Evolutionary conservation across 768 basidiomycete genomes (phyloP), one percentile per base, ranked within the genome.

Genomic region (Phallus indusiatus): DNA sequence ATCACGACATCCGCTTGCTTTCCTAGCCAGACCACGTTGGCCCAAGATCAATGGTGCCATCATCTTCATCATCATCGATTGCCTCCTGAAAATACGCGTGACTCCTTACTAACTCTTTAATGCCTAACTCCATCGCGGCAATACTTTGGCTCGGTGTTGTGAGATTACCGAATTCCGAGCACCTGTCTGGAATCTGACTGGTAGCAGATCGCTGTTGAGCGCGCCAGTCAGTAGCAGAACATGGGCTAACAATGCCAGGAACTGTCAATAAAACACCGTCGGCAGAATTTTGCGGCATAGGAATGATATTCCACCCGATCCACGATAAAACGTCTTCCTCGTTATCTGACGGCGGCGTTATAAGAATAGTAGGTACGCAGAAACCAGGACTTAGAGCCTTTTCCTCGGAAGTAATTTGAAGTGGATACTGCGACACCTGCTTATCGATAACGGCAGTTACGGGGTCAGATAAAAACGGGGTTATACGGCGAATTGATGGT

Each of bases 201-300:
- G n/a, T 56, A 48, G 21, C 18, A 11, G 21, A 16, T 11, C 33
- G 22, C 48, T 28, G 22, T 22, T 18, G 22, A 28, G 16, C 18
- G 16, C 10, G 17, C 20, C 46, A 37, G n/a, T 42, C n/a, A 11
- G 52, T 59, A 24, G 42, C 33, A 12, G 50, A 33, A 1, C 16
- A 1, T 16, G 47, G 20, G 11, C 52, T 3, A 28, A 2, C 49
- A 14, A 51, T 35, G 22, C 50, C 57, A 21, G 57, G 57, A 18
- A 59, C 57, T 1, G 57, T 59, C 28, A 59, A 36, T 17, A 11
- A 35, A 14, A 21, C 52, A 28, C 57, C 57, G 37, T 37, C 49
- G 12, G 48, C 57, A 12, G 57, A 48, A 50, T 59, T 22, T 51
- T 59, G 57, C 14, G 57, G 57, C 35, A 47, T 46, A 20, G 57